phyloP scores from a whole-genome alignment of 2,329 filamentous ascomycete species.

The Neofusicoccum parvum region DNA sequence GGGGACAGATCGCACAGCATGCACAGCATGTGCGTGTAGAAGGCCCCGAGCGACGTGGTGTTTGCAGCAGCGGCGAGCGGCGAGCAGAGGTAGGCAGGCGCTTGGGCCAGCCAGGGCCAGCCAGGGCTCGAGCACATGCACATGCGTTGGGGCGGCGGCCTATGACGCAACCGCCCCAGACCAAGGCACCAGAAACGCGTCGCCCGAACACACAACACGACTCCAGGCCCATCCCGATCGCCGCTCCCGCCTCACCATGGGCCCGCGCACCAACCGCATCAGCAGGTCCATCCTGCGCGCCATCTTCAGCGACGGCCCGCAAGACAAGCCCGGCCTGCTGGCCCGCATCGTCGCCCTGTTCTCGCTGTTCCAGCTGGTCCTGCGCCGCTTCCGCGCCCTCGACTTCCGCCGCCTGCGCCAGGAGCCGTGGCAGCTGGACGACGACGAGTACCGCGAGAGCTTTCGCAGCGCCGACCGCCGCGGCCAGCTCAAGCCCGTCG shows the following conservation, averaged over 20 bases:
- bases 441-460: conserved; percentile 57
- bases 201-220: background rate
- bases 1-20: background rate
- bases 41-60: background rate
- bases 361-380: conserved; percentile 52
- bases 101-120: background rate
- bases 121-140: no score
- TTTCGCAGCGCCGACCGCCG: conserved; percentile 49
- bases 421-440: conserved; percentile 56
- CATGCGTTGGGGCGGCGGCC: no score
- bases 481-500: conserved; percentile 57
- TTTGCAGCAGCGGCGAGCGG: background rate
- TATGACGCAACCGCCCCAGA: conserved; percentile 8
- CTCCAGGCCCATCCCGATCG: background rate
- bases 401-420: conserved; percentile 56
- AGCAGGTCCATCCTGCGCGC: conserved; percentile 41
- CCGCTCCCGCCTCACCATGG: conserved; percentile 29
- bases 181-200: background rate
- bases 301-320: conserved; percentile 33
- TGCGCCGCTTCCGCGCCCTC: conserved; percentile 50
- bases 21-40: background rate
- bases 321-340: conserved; percentile 36
- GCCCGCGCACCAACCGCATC: conserved; percentile 38
- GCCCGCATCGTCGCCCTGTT: conserved; percentile 57
- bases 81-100: background rate